These are phyloP conservation scores for Przewalskia tangutica DNA, from an alignment of 257 asterid genomes.

Conservation along the genomic window DNA sequence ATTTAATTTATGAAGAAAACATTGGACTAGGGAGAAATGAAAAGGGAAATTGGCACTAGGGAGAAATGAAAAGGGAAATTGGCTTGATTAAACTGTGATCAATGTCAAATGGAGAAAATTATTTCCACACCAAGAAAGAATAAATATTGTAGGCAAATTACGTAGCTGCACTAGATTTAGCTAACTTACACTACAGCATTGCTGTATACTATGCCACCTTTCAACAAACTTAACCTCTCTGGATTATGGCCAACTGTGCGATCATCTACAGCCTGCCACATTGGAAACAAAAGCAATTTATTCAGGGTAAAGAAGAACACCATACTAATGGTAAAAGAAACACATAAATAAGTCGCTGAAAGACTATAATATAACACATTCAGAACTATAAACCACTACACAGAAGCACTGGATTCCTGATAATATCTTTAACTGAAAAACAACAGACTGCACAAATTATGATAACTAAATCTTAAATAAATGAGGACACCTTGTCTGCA, in stretches of 20 bases:
- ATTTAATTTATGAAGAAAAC: neutral
- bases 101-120: neutral
- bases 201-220: conserved; percentile 88
- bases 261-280: conserved; percentile 74
- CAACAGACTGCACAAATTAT: neutral
- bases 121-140: neutral
- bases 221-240: conserved; percentile 81
- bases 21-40: neutral
- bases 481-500: conserved; percentile 54
- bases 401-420: neutral
- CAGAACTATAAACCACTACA: neutral
- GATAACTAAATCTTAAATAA: neutral
- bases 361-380: neutral
- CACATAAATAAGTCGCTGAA: neutral
- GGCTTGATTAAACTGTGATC: neutral
- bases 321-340: neutral
- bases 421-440: neutral
- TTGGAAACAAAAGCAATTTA: conserved; percentile 9
- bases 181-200: conserved; percentile 72
- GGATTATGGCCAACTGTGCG: conserved; percentile 90
- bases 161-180: neutral
- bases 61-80: neutral
- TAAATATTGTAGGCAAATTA: neutral
- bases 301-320: neutral
- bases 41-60: neutral